Percentiles rank a stretch among this genome's conserved stretches.
Evolutionary conservation across 139 green algal species (phyloP).

Genomic region (Picochlorum sp.): DNA sequence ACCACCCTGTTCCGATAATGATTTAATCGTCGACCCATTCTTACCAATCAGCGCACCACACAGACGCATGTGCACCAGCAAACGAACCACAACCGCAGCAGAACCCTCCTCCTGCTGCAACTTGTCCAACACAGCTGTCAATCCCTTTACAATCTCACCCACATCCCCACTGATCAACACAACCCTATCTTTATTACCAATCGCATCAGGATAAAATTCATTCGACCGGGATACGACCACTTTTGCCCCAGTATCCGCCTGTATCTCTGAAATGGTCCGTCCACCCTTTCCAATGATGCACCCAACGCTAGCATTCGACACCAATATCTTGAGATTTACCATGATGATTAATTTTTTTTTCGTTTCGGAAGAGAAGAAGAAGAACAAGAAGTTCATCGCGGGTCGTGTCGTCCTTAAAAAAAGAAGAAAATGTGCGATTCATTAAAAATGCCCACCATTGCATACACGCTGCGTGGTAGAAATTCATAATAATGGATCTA

Average conservation of each 20-base stretch:
- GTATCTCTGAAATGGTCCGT: conserved; percentile 64
- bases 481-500: conserved; percentile 42
- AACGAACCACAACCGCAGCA: conserved; percentile 11
- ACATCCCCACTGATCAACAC: conserved; percentile 63
- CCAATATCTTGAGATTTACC: conserved; percentile 52
- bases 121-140: conserved; percentile 72
- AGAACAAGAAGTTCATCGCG: no score
- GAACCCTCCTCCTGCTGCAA: conserved; percentile 19
- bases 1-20: conserved; percentile 61
- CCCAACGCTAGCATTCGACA: conserved; percentile 59
- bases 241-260: conserved; percentile 44
- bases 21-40: conserved; percentile 63
- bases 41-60: conserved; percentile 78
- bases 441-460: no score
- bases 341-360: background rate
- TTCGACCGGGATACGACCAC: conserved; percentile 47
- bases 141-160: conserved; percentile 57
- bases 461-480: no score
- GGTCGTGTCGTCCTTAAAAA: no score
- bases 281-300: conserved; percentile 70
- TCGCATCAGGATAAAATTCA: conserved; percentile 51
- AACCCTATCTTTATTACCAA: conserved; percentile 51
- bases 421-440: no score
- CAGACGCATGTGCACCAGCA: conserved; percentile 64
- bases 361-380: no score